Evolutionary conservation across 192 early-diverging fungal genomes (phyloP), one percentile per base, ranked within the genome.

Genomic region (Podila minutissima): DNA sequence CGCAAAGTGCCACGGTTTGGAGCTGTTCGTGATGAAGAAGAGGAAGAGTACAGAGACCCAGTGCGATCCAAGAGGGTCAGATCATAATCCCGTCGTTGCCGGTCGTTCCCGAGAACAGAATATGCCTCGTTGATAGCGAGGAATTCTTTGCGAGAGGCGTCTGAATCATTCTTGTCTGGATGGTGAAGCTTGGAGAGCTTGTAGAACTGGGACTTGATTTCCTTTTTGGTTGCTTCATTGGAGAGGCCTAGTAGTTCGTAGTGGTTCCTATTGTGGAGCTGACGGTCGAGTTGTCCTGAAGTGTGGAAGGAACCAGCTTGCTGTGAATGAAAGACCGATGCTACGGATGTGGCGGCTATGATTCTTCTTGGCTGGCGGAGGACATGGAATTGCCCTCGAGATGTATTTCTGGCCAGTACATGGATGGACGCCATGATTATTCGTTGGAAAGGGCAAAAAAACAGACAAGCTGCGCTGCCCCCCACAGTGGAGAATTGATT

Each of bases 101-200:
- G 71, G 6, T 93, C 94, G 83, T 94, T 88, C 13, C 89, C 84
- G 35, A 98, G 78, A 2, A 93, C 74, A 3, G 93, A 92, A 84
- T 98, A 97, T 0, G 97, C 95, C 68, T 97, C 94, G 82, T 89
- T 95, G 53, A 98, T 92, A 67, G 90, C 82, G 19, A 97, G 71
- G 71, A 98, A 98, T 64, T 85, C 76, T 11, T 79, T 46, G 50
- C 92, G 89, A 2, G 95, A 94, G 29, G 84, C 87, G 59, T 92
- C 85, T 38, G 93, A 86, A 2, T 81, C 87, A 75, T 95, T 95
- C 29, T 87, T 83, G 68, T 96, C 96, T 1, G 96, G 95, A 70
- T 96, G 95, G 86, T 92, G 93, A 64, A 88, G 74, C 87, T 93
- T 96, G 19, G 91, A 92, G 22, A 95, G 83, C 61, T 87, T 87